Evolutionary conservation across 495 filamentous ascomycete genomes (phyloP).

Genomic region (Talaromyces trachyspermus): DNA sequence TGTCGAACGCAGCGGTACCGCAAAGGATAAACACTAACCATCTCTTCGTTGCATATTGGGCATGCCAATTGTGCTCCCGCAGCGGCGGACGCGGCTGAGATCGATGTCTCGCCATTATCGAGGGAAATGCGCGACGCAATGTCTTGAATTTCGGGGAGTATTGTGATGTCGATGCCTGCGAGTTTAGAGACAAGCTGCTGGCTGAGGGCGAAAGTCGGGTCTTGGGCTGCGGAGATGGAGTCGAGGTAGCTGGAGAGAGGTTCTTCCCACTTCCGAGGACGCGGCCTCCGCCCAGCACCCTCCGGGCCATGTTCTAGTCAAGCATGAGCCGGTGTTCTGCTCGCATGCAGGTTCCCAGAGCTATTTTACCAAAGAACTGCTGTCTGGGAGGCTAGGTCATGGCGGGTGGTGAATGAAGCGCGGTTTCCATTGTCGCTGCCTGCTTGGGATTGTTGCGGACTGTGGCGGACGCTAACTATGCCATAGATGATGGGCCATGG

Average conservation of each 20-base stretch:
- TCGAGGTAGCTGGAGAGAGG: conserved; percentile 60
- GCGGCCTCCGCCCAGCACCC: conserved; percentile 82
- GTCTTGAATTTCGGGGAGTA: conserved; percentile 52
- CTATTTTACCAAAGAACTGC: neutral
- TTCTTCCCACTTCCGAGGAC: conserved; percentile 76
- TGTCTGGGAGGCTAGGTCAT: neutral
- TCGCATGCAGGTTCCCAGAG: neutral
- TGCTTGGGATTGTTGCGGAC: neutral
- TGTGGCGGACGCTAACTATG: neutral
- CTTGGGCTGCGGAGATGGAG: conserved; percentile 48
- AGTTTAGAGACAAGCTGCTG: conserved; percentile 53
- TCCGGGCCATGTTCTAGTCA: conserved; percentile 57
- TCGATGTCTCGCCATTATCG: conserved; percentile 41
- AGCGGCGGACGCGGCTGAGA: conserved; percentile 43
- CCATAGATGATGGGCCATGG: neutral
- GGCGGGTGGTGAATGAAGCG: neutral
- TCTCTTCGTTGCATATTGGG: conserved; percentile 95
- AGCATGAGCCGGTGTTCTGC: conserved; percentile 1
- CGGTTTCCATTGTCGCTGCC: too few relatives aligned
- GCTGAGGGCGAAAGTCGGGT: conserved; percentile 52
- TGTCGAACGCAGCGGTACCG: conserved; percentile 1
- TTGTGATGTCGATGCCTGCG: conserved; percentile 54
- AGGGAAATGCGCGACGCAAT: conserved; percentile 51
- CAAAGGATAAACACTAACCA: conserved; percentile 48
- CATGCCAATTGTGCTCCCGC: conserved; percentile 67